Conservation (phyloP, 768 basidiomycete genomes). For the Phaffia tasmanica region DNA sequence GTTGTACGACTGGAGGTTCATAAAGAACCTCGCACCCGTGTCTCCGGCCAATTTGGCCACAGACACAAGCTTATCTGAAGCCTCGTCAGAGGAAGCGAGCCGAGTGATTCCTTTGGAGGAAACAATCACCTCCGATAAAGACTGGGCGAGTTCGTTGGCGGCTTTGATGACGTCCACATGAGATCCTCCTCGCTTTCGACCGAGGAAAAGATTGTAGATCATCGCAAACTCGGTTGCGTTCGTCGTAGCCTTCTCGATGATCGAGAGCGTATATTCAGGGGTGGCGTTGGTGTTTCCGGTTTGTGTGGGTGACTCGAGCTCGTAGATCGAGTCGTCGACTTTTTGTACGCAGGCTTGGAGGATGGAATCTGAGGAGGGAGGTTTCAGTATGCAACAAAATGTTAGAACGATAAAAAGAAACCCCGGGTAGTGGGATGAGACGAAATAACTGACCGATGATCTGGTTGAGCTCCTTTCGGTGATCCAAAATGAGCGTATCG, state of each 20-base stretch:
- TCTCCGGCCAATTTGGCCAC: constrained; percentile 80
- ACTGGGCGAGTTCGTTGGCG: constrained; percentile 92
- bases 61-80: constrained; percentile 74
- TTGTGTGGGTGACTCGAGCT: constrained; percentile 88
- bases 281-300: constrained; percentile 95
- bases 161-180: constrained; percentile 97
- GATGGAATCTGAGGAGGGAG: constrained; percentile 64
- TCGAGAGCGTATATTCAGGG: constrained; percentile 92
- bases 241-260: constrained; percentile 93
- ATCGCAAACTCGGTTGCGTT: constrained; percentile 94
- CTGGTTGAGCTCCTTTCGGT: constrained; percentile 92
- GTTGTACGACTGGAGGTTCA: constrained; percentile 91
- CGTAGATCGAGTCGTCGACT: constrained; percentile 93
- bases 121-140: constrained; percentile 76
- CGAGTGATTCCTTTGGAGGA: constrained; percentile 95
- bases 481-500: constrained; percentile 88
- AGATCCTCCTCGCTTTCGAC: constrained; percentile 70
- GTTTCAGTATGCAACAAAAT: not conserved
- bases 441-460: constrained; percentile 64
- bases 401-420: not conserved
- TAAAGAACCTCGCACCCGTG: constrained; percentile 79
- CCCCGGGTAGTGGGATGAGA: not conserved
- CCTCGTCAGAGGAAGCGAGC: constrained; percentile 78
- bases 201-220: constrained; percentile 79
- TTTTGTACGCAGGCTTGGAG: constrained; percentile 92